A percentile compares a stretch with the other conserved stretches of the same genome.
phyloP scores from a whole-genome alignment of 73 alveolate species.

The Durusdinium trenchii region DNA sequence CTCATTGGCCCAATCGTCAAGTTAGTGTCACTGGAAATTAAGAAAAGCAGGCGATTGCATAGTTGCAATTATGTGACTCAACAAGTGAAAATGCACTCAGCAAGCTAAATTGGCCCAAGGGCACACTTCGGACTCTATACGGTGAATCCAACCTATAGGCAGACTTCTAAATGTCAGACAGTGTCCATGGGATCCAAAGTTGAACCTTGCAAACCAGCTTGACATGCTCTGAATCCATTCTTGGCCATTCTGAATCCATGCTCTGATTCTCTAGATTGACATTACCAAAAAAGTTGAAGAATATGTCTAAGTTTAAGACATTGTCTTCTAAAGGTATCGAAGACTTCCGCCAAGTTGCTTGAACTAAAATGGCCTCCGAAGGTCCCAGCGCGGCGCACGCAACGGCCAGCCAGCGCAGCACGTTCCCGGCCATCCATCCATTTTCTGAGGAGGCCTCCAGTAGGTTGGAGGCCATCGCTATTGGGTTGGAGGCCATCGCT shows the following conservation, averaged over 20 bases:
- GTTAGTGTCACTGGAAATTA: too few relatives aligned
- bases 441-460: slow-evolving; percentile 54
- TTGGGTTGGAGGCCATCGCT: too few relatives aligned
- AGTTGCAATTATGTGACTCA: too few relatives aligned
- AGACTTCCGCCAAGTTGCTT: neutral
- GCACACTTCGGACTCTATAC: neutral
- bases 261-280: neutral
- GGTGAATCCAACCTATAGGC: neutral
- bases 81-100: too few relatives aligned
- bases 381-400: slow-evolving; percentile 54
- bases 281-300: too few relatives aligned
- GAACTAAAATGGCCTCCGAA: neutral
- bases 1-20: too few relatives aligned
- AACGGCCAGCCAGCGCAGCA: slow-evolving; percentile 10
- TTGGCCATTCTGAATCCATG: neutral
- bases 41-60: too few relatives aligned
- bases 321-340: neutral
- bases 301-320: too few relatives aligned
- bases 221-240: neutral
- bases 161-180: neutral
- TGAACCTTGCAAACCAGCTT: slow-evolving; percentile 15
- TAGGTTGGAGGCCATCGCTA: too few relatives aligned
- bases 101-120: neutral
- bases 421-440: slow-evolving; percentile 41
- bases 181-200: neutral